Percentiles rank a stretch among this genome's conserved stretches.
Conservation (phyloP, 331 rosid species). For the Rosa hybrid region DNA sequence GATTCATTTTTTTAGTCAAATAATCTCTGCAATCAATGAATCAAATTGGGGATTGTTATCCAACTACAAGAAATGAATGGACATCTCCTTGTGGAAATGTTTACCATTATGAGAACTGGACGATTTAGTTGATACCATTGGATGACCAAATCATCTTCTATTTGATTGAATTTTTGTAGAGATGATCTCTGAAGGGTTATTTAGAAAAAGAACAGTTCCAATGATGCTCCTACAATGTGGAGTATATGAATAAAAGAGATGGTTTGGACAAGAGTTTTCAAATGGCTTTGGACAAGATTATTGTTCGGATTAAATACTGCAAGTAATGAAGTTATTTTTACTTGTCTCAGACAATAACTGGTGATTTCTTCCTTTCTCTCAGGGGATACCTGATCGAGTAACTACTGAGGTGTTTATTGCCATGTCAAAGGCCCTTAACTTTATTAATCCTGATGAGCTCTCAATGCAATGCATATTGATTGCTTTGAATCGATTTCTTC, state of each 20-base stretch:
- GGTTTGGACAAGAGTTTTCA: not conserved
- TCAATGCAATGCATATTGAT: conserved; percentile 99
- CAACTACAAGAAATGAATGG: not conserved
- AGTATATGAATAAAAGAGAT: not conserved
- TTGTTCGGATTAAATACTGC: not conserved
- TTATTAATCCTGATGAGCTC: conserved; percentile 97
- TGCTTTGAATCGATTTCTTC: conserved; percentile 94
- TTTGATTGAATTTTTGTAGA: not conserved
- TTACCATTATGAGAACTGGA: not conserved
- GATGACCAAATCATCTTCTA: not conserved
- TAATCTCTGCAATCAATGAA: not conserved
- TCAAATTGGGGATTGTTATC: not conserved
- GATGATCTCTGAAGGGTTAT: not conserved
- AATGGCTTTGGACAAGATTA: not conserved
- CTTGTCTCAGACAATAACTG: conserved; percentile 14
- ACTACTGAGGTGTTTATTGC: conserved; percentile 97
- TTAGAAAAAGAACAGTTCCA: not conserved
- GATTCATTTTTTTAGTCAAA: not conserved
- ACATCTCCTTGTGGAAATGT: not conserved
- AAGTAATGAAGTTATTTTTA: not conserved
- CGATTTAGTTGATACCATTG: not conserved
- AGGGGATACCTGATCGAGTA: conserved; percentile 95
- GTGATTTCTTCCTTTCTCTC: conserved; percentile 28
- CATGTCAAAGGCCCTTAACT: conserved; percentile 98
- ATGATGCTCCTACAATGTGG: not conserved